Conservation (phyloP, 2,329 filamentous ascomycete genomes). For the Alternaria sp. region DNA sequence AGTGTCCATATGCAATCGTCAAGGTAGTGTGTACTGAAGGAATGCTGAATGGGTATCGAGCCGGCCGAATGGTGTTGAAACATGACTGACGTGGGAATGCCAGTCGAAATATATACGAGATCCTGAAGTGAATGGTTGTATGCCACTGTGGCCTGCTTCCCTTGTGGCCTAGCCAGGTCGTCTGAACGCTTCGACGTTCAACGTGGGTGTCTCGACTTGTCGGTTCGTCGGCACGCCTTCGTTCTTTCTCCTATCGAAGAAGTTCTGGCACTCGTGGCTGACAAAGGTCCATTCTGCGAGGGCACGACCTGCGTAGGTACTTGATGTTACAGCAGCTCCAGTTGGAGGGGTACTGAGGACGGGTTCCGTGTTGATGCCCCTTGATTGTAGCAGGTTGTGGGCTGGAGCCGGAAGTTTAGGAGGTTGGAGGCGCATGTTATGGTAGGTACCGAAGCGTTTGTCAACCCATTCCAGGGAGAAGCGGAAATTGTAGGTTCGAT, state of each 20-base stretch:
- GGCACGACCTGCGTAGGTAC: conserved; percentile 72
- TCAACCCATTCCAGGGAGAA: conserved; percentile 75
- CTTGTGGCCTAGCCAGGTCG: conserved; percentile 45
- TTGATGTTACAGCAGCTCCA: conserved; percentile 49
- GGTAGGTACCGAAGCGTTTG: conserved; percentile 61
- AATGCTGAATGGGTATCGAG: conserved; percentile 21
- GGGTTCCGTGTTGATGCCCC: conserved; percentile 36
- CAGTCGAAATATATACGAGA: conserved; percentile 5
- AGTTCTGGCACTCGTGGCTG: conserved; percentile 80
- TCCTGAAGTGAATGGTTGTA: not conserved
- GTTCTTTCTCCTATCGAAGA: conserved; percentile 75
- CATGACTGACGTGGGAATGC: conserved; percentile 2
- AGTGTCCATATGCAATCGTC: conserved; percentile 28
- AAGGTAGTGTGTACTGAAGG: conserved; percentile 6
- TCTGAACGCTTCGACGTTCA: conserved; percentile 69
- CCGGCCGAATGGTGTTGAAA: conserved; percentile 22
- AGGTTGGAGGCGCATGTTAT: conserved; percentile 68
- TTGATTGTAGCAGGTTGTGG: conserved; percentile 65
- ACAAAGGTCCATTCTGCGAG: conserved; percentile 80
- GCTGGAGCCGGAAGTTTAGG: conserved; percentile 75
- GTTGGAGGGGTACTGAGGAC: conserved; percentile 43
- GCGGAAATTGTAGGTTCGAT: conserved; percentile 71
- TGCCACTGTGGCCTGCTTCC: not conserved
- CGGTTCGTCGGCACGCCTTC: conserved; percentile 72
- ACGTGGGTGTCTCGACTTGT: conserved; percentile 72